phyloP scores from a whole-genome alignment of 1,139 yeast species.

The Lodderomyces beijingensis region DNA sequence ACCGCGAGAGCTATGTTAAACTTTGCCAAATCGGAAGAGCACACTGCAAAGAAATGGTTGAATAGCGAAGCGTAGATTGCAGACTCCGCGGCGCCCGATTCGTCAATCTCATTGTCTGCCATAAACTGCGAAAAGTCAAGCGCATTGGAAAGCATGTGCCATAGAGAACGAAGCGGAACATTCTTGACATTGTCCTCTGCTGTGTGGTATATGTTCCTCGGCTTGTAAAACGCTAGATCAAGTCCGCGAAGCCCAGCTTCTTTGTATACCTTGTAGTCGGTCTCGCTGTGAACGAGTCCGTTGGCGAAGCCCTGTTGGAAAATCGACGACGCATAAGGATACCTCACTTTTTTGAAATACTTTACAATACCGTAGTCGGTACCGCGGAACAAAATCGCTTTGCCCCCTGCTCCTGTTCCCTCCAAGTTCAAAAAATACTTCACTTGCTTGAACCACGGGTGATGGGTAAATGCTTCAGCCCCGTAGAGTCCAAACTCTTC shows the following conservation, averaged over 20 bases:
- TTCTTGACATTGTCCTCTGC: conserved; percentile 63
- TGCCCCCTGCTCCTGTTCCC: conserved; percentile 96
- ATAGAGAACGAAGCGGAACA: conserved; percentile 60
- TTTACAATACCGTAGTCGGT: conserved; percentile 68
- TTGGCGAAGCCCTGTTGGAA: conserved; percentile 80
- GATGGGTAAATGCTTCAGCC: conserved; percentile 68
- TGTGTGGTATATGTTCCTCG: conserved; percentile 83
- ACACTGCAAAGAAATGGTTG: conserved; percentile 54
- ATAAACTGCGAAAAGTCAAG: conserved; percentile 50
- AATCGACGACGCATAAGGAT: conserved; percentile 74
- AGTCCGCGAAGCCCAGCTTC: conserved; percentile 73
- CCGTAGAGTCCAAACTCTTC: conserved; percentile 91
- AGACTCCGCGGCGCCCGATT: conserved; percentile 28
- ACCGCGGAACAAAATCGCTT: conserved; percentile 77
- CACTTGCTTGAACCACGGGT: conserved; percentile 67
- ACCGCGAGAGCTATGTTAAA: conserved; percentile 49
- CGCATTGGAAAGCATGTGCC: conserved; percentile 78
- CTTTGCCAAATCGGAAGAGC: conserved; percentile 43
- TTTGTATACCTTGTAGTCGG: conserved; percentile 75
- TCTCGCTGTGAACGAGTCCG: conserved; percentile 72
- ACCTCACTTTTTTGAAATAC: conserved; percentile 44
- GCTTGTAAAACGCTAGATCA: conserved; percentile 58
- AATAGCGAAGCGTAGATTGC: conserved; percentile 62
- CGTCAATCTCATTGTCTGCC: conserved; percentile 36
- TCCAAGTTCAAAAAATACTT: conserved; percentile 76